Conservation (phyloP, 305 asterid genomes). For the Euphrasia arctica region DNA sequence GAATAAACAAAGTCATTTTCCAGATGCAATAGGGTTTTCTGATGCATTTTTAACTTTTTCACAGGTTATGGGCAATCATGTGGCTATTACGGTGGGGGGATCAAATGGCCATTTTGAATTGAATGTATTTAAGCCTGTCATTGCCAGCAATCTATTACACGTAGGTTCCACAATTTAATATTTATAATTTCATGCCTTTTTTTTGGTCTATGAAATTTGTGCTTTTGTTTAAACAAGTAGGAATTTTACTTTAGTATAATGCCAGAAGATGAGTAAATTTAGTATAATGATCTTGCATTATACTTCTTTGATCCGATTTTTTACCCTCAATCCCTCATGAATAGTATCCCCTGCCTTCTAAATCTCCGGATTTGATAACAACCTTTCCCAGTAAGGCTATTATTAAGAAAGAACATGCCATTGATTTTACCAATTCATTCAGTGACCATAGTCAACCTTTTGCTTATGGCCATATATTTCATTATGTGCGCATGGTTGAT, state of each 20-base stretch:
- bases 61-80: conserved; percentile 98
- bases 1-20: conserved; percentile 8
- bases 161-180: conserved; percentile 36
- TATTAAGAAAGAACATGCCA: neutral
- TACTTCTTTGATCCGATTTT: neutral
- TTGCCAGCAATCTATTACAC: conserved; percentile 81
- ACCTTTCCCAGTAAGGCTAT: neutral
- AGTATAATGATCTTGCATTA: neutral
- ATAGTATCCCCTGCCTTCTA: neutral
- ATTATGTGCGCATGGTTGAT: neutral
- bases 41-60: conserved; percentile 25
- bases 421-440: neutral
- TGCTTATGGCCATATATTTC: neutral
- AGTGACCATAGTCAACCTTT: neutral
- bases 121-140: conserved; percentile 93
- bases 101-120: conserved; percentile 92
- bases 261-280: neutral
- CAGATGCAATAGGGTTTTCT: conserved; percentile 21
- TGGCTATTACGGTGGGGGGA: conserved; percentile 87
- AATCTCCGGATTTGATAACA: neutral
- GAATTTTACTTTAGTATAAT: neutral
- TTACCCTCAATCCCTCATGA: neutral
- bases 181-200: neutral
- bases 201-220: neutral
- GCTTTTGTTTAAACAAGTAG: neutral